Conservation (phyloP, 768 basidiomycete species). For the Galerina marginata region DNA sequence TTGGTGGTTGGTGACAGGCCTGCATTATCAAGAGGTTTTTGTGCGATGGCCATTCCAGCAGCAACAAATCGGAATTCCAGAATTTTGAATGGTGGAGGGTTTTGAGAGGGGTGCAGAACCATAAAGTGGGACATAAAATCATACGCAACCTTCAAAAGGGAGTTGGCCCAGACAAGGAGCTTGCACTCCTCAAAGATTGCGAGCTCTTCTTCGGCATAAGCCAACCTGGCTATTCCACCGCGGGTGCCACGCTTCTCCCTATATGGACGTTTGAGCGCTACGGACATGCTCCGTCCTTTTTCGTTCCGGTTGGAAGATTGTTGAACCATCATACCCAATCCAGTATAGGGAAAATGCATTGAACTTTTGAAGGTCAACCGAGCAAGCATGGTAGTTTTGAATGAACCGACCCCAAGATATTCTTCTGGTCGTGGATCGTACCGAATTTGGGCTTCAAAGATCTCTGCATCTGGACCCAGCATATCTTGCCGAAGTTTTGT, state of each 20-base stretch:
- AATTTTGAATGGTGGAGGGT: background rate
- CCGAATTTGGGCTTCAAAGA: background rate
- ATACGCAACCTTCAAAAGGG: background rate
- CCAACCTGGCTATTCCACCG: background rate
- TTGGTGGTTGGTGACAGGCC: background rate
- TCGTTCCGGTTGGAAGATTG: background rate
- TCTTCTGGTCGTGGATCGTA: background rate
- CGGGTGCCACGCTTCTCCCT: background rate
- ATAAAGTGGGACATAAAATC: background rate
- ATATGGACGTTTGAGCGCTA: constrained; percentile 2
- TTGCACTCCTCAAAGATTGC: background rate
- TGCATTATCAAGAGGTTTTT: background rate
- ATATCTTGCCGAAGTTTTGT: background rate
- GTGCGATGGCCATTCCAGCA: constrained; percentile 3
- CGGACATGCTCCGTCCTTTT: background rate
- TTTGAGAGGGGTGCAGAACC: background rate
- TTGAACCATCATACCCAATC: background rate
- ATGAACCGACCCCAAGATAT: background rate
- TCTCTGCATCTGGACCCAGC: background rate
- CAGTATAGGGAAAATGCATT: background rate
- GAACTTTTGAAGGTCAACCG: background rate
- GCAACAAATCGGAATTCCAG: constrained; percentile 13
- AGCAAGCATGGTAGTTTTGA: background rate
- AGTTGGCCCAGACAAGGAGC: constrained; percentile 1
- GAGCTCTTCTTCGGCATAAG: background rate